Percentiles rank a stretch among this genome's conserved stretches.
Conservation (phyloP, 768 basidiomycete species). For the Podaxis rugospora region DNA sequence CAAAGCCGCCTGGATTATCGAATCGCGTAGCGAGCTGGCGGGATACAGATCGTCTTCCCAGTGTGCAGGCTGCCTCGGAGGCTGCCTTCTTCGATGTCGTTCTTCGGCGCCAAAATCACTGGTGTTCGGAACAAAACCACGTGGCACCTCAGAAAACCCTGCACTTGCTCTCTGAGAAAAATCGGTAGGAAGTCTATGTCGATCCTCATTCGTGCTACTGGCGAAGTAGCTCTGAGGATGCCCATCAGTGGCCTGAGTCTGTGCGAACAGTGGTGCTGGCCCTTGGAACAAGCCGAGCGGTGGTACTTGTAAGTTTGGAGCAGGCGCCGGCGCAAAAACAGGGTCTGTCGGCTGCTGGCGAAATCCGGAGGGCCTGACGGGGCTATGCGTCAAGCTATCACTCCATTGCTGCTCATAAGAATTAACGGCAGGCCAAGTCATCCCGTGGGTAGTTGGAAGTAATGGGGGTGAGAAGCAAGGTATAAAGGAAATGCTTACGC, state of each 20-base stretch:
- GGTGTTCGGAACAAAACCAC: neutral
- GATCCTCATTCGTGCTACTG: neutral
- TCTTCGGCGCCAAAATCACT: neutral
- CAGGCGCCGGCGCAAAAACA: neutral
- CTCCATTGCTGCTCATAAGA: neutral
- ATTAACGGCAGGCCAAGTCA: neutral
- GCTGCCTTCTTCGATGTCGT: neutral
- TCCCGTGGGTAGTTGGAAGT: neutral
- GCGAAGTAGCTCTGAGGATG: neutral
- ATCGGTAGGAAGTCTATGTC: neutral
- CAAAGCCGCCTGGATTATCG: neutral
- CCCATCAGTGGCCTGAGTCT: neutral
- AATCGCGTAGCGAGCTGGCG: neutral
- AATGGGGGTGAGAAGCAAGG: neutral
- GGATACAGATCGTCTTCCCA: constrained; percentile 6
- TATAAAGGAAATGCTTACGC: neutral
- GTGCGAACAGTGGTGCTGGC: neutral
- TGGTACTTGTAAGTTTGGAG: neutral
- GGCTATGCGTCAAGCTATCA: neutral
- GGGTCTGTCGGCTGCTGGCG: neutral
- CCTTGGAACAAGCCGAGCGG: neutral
- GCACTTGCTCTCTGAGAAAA: neutral
- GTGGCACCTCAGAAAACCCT: neutral
- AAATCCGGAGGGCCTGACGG: neutral
- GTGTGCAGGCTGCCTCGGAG: neutral